A percentile compares a stretch with the other conserved stretches of the same genome.
phyloP scores from a whole-genome alignment of 371 early-diverging fungal species.

The Mucor sp. region DNA sequence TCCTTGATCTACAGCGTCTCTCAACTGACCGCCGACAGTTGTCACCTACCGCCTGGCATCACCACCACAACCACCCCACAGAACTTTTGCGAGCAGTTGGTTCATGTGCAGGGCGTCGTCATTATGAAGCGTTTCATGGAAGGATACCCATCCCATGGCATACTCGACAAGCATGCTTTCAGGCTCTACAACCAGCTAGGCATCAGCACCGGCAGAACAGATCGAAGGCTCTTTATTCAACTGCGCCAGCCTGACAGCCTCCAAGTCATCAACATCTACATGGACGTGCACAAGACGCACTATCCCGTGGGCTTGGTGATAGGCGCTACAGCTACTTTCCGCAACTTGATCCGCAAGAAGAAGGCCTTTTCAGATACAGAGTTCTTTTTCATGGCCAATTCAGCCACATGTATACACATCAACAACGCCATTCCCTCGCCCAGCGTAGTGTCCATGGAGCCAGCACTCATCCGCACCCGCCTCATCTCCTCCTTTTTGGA shows the following conservation, averaged over 20 bases:
- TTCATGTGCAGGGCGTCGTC: constrained; percentile 26
- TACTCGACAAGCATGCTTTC: neutral
- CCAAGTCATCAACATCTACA: constrained; percentile 31
- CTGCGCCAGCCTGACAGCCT: constrained; percentile 29
- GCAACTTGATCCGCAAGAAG: constrained; percentile 18
- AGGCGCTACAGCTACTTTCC: constrained; percentile 26
- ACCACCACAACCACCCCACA: neutral
- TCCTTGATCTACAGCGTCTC: neutral
- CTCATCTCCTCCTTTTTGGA: neutral
- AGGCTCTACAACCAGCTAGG: neutral
- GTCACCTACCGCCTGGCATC: neutral
- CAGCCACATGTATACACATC: constrained; percentile 9
- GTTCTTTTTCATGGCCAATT: constrained; percentile 3
- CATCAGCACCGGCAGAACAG: constrained; percentile 28
- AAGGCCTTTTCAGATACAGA: neutral
- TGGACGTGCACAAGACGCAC: constrained; percentile 11
- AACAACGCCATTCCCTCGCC: neutral
- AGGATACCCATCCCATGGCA: neutral
- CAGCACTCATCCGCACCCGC: neutral
- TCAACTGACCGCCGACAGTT: neutral
- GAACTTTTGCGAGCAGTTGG: neutral
- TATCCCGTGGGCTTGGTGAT: constrained; percentile 35
- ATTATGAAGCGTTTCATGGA: constrained; percentile 25
- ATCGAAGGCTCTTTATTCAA: constrained; percentile 27
- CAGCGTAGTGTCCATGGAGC: neutral